phyloP scores from a whole-genome alignment of 2,329 filamentous ascomycete genomes.

The Cladophialophora chaetospira region DNA sequence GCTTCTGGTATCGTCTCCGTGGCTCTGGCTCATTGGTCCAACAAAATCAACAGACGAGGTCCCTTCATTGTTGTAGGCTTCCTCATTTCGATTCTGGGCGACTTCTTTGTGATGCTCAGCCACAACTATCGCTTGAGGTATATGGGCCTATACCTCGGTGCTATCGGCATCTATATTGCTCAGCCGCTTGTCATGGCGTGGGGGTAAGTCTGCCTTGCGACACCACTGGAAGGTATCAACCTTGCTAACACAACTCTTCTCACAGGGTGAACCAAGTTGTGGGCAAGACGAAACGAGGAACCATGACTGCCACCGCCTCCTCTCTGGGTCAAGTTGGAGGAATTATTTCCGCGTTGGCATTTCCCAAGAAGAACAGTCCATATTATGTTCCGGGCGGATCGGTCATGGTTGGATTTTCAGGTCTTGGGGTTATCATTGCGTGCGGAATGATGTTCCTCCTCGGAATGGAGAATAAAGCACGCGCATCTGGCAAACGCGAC shows the following conservation, averaged over 20 bases:
- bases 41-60: background rate
- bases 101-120: background rate
- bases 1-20: slow-evolving; percentile 4
- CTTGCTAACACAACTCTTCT: background rate
- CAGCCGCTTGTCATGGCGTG: slow-evolving; percentile 1
- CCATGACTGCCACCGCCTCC: background rate
- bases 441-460: no score
- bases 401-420: no score
- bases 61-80: background rate
- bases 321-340: slow-evolving; percentile 1
- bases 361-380: slow-evolving; percentile 1
- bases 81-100: background rate
- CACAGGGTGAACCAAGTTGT: background rate
- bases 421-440: no score
- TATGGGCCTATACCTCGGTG: background rate
- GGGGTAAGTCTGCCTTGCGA: background rate
- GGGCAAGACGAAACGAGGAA: slow-evolving; percentile 1
- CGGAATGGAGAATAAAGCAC: no score
- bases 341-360: slow-evolving; percentile 2
- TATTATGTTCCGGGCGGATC: slow-evolving; percentile 2
- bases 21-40: background rate
- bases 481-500: no score
- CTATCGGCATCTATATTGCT: slow-evolving; percentile 2
- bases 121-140: slow-evolving; percentile 1
- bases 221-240: background rate